Evolutionary conservation across 768 basidiomycete genomes (phyloP), one percentile per base, ranked within the genome.

Genomic region (Lactarius hatsudake): DNA sequence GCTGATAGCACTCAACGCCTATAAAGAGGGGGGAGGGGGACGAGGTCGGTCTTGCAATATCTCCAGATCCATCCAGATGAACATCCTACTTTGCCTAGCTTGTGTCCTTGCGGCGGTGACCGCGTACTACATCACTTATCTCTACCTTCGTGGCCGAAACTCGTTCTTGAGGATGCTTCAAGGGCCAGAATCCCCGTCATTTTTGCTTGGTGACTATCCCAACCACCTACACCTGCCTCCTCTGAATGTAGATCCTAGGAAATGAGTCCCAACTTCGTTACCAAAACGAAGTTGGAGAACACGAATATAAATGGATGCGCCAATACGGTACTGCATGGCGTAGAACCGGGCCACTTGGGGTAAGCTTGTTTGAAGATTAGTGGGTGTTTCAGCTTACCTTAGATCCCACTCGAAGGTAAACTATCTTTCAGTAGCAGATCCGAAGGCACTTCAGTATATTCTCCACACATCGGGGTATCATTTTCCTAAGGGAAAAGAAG

Each of bases 401-500:
- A 5, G 71, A 67, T 65, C 64, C 3, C n/a, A 10, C 18, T 28
- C n/a, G 23, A 48, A 61, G 56, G 12, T 13, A 20, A 57, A 61
- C 38, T 10, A 26, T 38, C 59, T 66, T 34, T 61, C 54, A 10
- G 17, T 64, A n/a, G 45, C 12, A 34, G 66, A 45, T 23, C 51
- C 63, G 4, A 59, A 76, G 71, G 75, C 75, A 3, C 61, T 75
- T 3, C 75, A 75, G 69, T 72, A 75, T 66, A 67, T 76, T 55
- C 72, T 73, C 20, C 74, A 76, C 58, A 73, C 71, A 34, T 74
- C 74, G 2, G 75, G 75, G 26, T 76, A 75, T 59, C 71, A 71
- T 59, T 76, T 65, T 65, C 55, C 67, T 13, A 74, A 69, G 54
- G 38, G 40, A 13, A 45, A 28, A 8, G 69, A 68, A 9, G 36